Evolutionary conservation across 371 early-diverging fungal genomes (phyloP), one percentile per base, ranked within the genome.

Genomic region (Mortierella sp.): DNA sequence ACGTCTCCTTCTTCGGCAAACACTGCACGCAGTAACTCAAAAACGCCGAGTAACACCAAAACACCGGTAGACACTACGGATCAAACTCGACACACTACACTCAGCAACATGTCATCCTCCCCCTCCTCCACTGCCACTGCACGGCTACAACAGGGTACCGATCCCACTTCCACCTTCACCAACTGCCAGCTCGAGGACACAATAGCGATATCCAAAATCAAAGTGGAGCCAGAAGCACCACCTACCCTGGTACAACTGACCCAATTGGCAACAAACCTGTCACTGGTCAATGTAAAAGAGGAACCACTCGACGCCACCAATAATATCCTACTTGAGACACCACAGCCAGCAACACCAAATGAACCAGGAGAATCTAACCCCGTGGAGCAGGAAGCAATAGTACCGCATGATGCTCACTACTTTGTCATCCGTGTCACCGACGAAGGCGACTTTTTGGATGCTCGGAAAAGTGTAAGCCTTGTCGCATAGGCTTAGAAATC

Each of bases 391-490:
- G 34, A 68, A 24, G 16, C 16, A 50, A 16, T 10, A 42, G 11
- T 38, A 24, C 10, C 44, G 10, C 68, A 38, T 10, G 68, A 42
- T 68, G 11, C 24, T 42, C 68, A 42, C 68, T 68, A 68, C 68
- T 42, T 68, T 68, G 38, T 68, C 42, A 68, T 68, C 7, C 68
- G 68, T 42, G 68, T 38, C 24, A 68, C 24, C 6, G 44, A 68
- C 19, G 68, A 68, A 24, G n/a, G 21, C 8, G 68, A 68, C 68
- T 68, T 68, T 42, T 10, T 38, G 10, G 68, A 68, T 68, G 68
- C 68, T 68, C 68, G 68, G 68, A 68, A 10, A 68, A 68, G 24
- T 21, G 68, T 68, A 68, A 68, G 68, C 14, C 10, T 42, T 16
- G 3, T 11, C 38, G 2, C 34, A 21, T 3, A 9, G 42, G 24